Conservation (phyloP, 1,284 basidiomycete species). For the Pascua guehoae region DNA sequence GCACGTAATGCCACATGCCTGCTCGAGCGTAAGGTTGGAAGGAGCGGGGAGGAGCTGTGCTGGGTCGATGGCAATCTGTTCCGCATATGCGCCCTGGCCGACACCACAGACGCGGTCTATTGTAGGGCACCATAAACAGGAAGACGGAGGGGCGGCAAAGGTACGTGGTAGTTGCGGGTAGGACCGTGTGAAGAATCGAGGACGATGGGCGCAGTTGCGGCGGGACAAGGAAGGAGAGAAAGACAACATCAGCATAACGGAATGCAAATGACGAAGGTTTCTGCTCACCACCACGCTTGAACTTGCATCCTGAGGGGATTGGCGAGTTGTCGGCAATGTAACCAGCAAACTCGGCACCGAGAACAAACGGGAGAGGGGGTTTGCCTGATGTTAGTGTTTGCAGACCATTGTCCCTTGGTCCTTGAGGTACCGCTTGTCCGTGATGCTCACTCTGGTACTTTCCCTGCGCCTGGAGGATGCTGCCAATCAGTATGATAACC, state of each 20-base stretch:
- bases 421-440: too few species aligned
- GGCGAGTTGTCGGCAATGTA: constrained; percentile 67
- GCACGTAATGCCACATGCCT: constrained; percentile 52
- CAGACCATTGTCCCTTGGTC: too few species aligned
- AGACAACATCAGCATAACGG: too few species aligned
- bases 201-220: too few species aligned
- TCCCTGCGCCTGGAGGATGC: constrained; percentile 75
- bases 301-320: constrained; percentile 75
- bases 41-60: constrained; percentile 59
- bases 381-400: constrained; percentile 49
- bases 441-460: constrained; percentile 64
- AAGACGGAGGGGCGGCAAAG: too few species aligned
- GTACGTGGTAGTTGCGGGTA: too few species aligned
- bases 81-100: constrained; percentile 69
- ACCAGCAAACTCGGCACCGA: constrained; percentile 84
- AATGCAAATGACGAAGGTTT: too few species aligned
- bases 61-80: constrained; percentile 62
- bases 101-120: constrained; percentile 79
- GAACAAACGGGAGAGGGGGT: constrained; percentile 74
- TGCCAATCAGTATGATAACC: constrained; percentile 2
- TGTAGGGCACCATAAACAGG: too few species aligned
- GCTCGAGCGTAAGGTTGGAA: constrained; percentile 61
- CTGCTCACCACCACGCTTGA: constrained; percentile 60
- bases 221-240: too few species aligned
- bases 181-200: too few species aligned